Percentiles rank a stretch among this genome's conserved stretches.
These are phyloP conservation scores for Amoebophrya sp. DNA, from an alignment of 169 alveolate genomes.

Conservation along the genomic window DNA sequence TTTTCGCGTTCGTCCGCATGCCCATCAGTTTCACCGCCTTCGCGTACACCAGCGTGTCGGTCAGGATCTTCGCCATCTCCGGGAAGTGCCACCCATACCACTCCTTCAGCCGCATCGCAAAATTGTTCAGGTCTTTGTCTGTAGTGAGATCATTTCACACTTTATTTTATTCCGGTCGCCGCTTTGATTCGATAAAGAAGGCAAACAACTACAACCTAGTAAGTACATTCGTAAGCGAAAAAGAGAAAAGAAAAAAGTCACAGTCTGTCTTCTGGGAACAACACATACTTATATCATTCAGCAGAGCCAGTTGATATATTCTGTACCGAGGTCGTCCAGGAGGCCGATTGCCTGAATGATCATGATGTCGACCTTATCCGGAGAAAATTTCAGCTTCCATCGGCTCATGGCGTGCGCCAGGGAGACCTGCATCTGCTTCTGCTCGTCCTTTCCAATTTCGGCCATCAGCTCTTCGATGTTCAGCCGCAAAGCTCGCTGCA, in stretches of 20 bases:
- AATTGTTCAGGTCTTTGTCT: constrained; percentile 74
- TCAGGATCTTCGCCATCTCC: constrained; percentile 88
- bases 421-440: constrained; percentile 64
- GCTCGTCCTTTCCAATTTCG: neutral
- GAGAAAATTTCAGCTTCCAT: constrained; percentile 92
- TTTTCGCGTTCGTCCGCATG: constrained; percentile 57
- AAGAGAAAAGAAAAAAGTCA: too few relatives aligned
- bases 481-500: neutral
- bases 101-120: constrained; percentile 83
- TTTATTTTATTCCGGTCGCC: too few relatives aligned
- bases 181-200: too few relatives aligned
- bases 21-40: constrained; percentile 65
- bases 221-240: too few relatives aligned
- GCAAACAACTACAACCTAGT: too few relatives aligned
- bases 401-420: constrained; percentile 82
- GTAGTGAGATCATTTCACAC: too few relatives aligned
- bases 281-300: neutral
- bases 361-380: constrained; percentile 98
- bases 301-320: neutral
- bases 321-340: constrained; percentile 70
- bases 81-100: constrained; percentile 99
- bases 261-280: neutral
- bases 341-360: constrained; percentile 97
- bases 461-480: neutral
- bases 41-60: constrained; percentile 84